Percentiles rank a stretch among this genome's conserved stretches.
phyloP scores from a whole-genome alignment of 2,329 filamentous ascomycete genomes.

The Ophiostoma australiae region DNA sequence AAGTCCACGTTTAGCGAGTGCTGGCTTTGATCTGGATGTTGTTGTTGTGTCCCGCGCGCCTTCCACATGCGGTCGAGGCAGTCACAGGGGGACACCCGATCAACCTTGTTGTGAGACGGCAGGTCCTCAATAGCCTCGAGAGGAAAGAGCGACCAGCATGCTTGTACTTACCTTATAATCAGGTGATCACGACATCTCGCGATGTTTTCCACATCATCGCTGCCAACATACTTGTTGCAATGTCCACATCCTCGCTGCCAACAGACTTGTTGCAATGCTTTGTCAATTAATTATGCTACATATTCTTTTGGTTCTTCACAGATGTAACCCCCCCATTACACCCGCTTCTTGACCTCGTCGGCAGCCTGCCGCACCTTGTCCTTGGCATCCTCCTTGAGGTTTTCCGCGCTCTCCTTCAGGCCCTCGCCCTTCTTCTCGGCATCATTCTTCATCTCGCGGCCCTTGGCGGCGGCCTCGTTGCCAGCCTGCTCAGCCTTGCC shows the following conservation, averaged over 20 bases:
- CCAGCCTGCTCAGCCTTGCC: slow-evolving; percentile 25
- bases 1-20: background rate
- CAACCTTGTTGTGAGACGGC: background rate
- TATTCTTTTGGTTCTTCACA: background rate
- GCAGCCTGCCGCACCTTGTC: slow-evolving; percentile 41
- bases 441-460: slow-evolving; percentile 39
- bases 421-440: slow-evolving; percentile 35
- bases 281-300: slow-evolving; percentile 1
- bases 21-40: background rate
- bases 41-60: background rate
- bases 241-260: background rate
- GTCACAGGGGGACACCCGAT: background rate
- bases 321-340: background rate
- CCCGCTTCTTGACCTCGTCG: slow-evolving; percentile 37
- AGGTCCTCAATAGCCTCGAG: background rate
- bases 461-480: slow-evolving; percentile 38
- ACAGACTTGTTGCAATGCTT: background rate
- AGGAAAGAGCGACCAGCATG: background rate
- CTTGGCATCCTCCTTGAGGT: slow-evolving; percentile 32
- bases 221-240: background rate
- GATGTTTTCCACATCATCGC: background rate
- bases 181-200: background rate
- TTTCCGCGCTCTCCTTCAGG: slow-evolving; percentile 39
- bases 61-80: background rate
- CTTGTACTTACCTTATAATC: background rate